These are phyloP conservation scores for Trichocomaceae sp. DNA, from an alignment of 2,329 filamentous ascomycete genomes.

Conservation along the genomic window DNA sequence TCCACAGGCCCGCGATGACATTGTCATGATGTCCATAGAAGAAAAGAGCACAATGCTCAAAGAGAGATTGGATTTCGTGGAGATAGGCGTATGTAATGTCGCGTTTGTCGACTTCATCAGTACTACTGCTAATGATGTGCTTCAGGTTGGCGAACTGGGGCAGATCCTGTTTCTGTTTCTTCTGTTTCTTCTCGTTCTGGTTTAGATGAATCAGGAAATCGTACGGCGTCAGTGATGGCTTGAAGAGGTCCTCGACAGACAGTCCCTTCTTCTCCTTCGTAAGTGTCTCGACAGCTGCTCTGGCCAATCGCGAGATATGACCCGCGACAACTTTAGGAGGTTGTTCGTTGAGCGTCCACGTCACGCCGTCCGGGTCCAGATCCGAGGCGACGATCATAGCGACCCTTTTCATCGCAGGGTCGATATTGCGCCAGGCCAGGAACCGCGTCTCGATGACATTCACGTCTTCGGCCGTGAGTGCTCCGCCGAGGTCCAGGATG, in stretches of 20 bases:
- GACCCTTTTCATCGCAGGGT: slow-evolving; percentile 78
- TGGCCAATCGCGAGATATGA: slow-evolving; percentile 74
- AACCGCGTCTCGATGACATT: slow-evolving; percentile 63
- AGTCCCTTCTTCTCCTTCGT: slow-evolving; percentile 39
- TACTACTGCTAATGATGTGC: slow-evolving; percentile 43
- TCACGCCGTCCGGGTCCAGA: slow-evolving; percentile 67
- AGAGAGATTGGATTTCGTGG: slow-evolving; percentile 60
- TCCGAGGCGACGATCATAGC: slow-evolving; percentile 77
- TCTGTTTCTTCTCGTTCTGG: slow-evolving; percentile 42
- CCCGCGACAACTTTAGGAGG: slow-evolving; percentile 78
- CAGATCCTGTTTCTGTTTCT: slow-evolving; percentile 32
- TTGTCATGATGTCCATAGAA: slow-evolving; percentile 62
- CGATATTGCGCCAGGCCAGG: slow-evolving; percentile 77
- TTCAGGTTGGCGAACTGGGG: slow-evolving; percentile 56
- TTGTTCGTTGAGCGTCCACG: slow-evolving; percentile 64
- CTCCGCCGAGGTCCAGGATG: slow-evolving; percentile 65
- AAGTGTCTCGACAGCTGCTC: slow-evolving; percentile 62
- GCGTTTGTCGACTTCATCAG: slow-evolving; percentile 43
- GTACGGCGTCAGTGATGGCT: slow-evolving; percentile 67
- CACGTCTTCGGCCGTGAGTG: slow-evolving; percentile 55
- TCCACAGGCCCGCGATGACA: slow-evolving; percentile 60
- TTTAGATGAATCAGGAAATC: slow-evolving; percentile 76
- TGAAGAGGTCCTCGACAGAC: slow-evolving; percentile 60
- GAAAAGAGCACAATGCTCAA: slow-evolving; percentile 66
- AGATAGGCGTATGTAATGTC: slow-evolving; percentile 59